Conservation (phyloP, 495 filamentous ascomycete genomes). For the Aspergillus nidulans region DNA sequence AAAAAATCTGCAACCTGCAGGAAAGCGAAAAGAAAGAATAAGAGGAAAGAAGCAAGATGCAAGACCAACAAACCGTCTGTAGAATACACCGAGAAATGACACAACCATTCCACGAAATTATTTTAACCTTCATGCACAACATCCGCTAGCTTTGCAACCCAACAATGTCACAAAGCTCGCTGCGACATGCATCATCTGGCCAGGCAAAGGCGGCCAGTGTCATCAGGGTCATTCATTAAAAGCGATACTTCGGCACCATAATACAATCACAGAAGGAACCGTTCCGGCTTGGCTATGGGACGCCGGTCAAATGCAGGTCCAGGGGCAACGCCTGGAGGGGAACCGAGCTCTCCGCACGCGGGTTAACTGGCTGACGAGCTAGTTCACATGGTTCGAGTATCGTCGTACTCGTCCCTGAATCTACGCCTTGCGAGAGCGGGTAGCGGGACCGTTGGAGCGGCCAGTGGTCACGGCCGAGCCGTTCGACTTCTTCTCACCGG, state of each 20-base stretch:
- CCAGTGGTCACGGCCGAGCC: constrained; percentile 31
- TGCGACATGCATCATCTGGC: constrained; percentile 23
- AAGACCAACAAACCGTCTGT: constrained; percentile 8
- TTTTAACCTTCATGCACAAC: constrained; percentile 13
- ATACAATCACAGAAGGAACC: constrained; percentile 5
- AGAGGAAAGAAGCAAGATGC: not conserved
- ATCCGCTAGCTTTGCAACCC: constrained; percentile 14
- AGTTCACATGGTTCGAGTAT: not conserved
- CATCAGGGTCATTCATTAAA: constrained; percentile 47
- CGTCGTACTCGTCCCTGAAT: not conserved
- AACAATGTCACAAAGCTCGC: constrained; percentile 15
- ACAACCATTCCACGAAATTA: constrained; percentile 7
- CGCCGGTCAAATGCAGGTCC: not conserved
- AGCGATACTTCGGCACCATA: constrained; percentile 22
- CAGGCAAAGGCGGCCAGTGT: constrained; percentile 33
- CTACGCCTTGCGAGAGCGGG: constrained; percentile 49
- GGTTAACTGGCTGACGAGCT: not conserved
- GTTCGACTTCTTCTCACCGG: constrained; percentile 30
- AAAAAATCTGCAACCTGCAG: constrained; percentile 15
- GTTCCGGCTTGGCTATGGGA: not conserved
- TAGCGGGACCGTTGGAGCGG: constrained; percentile 43
- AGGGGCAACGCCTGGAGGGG: not conserved
- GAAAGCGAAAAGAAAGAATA: not conserved
- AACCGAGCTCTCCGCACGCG: not conserved
- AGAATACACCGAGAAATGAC: constrained; percentile 20